phyloP scores from a whole-genome alignment of 2,329 filamentous ascomycete species.

The Aureobasidium melanogenum region DNA sequence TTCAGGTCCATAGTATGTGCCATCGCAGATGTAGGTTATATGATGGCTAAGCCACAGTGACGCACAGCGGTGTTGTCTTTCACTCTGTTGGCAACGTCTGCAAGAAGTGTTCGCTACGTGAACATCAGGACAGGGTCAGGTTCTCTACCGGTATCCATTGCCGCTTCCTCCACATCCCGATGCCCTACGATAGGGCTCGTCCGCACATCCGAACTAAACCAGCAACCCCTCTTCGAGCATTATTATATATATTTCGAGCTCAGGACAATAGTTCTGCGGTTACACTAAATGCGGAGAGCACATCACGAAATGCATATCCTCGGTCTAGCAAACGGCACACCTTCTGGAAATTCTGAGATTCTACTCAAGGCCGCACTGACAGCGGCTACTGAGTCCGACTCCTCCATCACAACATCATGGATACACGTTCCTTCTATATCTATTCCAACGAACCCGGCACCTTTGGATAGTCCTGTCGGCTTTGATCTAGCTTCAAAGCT shows the following conservation, averaged over 20 bases:
- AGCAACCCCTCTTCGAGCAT: neutral
- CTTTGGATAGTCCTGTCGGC: neutral
- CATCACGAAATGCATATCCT: slow-evolving; percentile 13
- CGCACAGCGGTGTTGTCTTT: neutral
- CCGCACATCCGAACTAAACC: neutral
- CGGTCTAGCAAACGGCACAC: slow-evolving; percentile 11
- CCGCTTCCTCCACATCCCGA: neutral
- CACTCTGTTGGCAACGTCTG: neutral
- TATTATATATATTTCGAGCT: neutral
- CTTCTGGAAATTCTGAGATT: slow-evolving; percentile 13
- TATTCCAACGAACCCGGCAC: slow-evolving; percentile 10
- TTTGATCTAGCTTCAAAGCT: slow-evolving; percentile 2
- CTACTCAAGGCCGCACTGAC: slow-evolving; percentile 13
- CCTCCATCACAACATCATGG: slow-evolving; percentile 13
- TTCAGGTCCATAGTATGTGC: too few species aligned
- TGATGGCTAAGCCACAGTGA: neutral
- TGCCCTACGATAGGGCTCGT: neutral
- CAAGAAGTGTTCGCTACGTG: neutral
- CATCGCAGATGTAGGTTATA: too few species aligned
- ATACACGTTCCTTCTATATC: slow-evolving; percentile 14
- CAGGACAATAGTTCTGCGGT: neutral
- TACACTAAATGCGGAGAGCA: neutral
- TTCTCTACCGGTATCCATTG: neutral
- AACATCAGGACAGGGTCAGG: neutral
- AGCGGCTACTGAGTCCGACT: neutral